Base-by-base conservation (phyloP, 23 red algal species). In the Cyanidiococcus yangmingshanensis region DNA sequence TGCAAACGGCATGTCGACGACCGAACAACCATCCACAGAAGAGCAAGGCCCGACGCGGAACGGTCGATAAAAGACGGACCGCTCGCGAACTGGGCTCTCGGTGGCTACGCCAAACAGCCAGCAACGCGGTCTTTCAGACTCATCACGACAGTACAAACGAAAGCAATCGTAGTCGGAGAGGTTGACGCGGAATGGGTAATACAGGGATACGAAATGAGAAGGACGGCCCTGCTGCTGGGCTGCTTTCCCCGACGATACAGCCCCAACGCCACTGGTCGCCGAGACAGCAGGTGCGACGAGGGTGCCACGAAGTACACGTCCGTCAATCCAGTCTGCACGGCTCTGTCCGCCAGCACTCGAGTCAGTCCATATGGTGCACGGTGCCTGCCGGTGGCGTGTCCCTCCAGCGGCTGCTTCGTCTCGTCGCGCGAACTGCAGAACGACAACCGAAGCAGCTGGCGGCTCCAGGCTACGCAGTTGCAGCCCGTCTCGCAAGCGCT, bases 31-130 rank as follows among this genome's bases (percentile, higher is more conserved):
- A 12, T 12, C 12, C 63, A 29, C 15, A 12, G 63, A 71, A 12
- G 63, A 30, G 7, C n/a, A 7, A 7, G 63, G 32, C 27, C 7
- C 21, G 16, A 71, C 7, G n/a, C n/a, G 21, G 27, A 71, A 71
- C 63, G 63, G 63, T 29, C 63, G 21, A 30, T 32, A 71, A 71
- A 71, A 71, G 63, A 25, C 32, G 27, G 21, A 32, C 16, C 63
- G 63, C 63, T 71, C 63, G 63, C 63, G 63, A 7, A 71, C 27
- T 7, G 21, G 32, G 63, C 63, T 71, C 15, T 71, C 63, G 63
- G 63, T 71, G 7, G 32, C 63, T 3, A 71, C 63, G 32, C 63
- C 63, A 35, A 71, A 71, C 63, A 71, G 27, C 63, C 63, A 71
- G 16, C 7, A 29, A 29, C 63, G 63, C 63, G 12, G 12, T 32